Evolutionary conservation across 371 early-diverging fungal species (phyloP).

Genomic region (Syncephalastrum racemosum): DNA sequence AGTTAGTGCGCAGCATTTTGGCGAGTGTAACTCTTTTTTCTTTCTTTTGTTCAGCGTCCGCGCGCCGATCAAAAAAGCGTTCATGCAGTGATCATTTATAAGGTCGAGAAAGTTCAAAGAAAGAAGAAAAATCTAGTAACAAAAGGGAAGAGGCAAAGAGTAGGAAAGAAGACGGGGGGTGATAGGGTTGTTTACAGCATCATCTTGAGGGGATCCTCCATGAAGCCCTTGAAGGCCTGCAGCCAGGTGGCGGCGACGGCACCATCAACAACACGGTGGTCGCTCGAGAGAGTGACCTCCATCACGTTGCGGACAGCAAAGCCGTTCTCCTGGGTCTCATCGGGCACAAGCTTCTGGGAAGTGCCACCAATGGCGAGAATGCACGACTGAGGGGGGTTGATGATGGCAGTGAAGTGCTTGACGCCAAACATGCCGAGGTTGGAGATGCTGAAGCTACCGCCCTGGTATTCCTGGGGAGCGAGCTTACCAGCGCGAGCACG

Average conservation of each 20-base stretch:
- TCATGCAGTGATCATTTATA: no score
- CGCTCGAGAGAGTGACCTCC: constrained; percentile 90
- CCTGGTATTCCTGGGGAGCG: constrained; percentile 94
- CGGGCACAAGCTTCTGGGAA: constrained; percentile 81
- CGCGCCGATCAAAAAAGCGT: no score
- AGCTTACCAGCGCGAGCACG: constrained; percentile 91
- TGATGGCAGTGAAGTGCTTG: constrained; percentile 94
- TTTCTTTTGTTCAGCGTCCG: no score
- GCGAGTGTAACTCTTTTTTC: no score
- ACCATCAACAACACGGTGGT: constrained; percentile 97
- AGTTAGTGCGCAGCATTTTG: no score
- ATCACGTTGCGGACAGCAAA: constrained; percentile 72
- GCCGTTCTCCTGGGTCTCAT: constrained; percentile 58
- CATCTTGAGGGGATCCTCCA: constrained; percentile 96
- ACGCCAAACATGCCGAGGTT: constrained; percentile 98
- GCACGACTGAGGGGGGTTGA: constrained; percentile 96
- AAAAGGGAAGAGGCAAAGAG: no score
- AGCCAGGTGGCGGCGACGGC: constrained; percentile 95
- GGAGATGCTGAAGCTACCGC: constrained; percentile 96
- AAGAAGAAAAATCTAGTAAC: no score
- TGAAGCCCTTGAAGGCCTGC: constrained; percentile 86
- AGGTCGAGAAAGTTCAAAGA: no score
- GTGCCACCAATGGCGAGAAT: constrained; percentile 93
- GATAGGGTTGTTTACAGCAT: constrained; percentile 68
- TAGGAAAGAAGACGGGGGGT: no score